Base-by-base conservation (phyloP, 2,329 filamentous ascomycete species). In the Sarocladiaceae sp. region DNA sequence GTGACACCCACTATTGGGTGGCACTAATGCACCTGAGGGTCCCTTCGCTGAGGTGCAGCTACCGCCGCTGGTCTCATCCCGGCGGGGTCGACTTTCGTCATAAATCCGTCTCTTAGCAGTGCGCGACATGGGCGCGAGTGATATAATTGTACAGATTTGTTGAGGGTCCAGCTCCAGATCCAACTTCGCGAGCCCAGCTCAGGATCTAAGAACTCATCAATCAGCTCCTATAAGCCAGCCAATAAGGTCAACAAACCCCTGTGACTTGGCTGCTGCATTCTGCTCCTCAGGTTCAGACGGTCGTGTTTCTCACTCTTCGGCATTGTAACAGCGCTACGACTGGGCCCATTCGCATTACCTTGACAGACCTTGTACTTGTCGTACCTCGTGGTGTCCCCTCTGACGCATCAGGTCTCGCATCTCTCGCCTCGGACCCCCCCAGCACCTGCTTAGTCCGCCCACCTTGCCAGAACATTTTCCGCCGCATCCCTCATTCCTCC, bases 221-320 rank as follows among this genome's bases (percentile, higher is more conserved):
- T n/a, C n/a, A n/a, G n/a, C n/a, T n/a, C n/a, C n/a, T n/a, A n/a
- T n/a, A n/a, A n/a, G n/a, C n/a, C n/a, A n/a, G n/a, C n/a, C n/a
- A n/a, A n/a, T n/a, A n/a, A n/a, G n/a, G 8, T 23, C 20, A 12
- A 37, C 37, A 29, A 20, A 49, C 49, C 49, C 51, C 31, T 54
- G 56, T 51, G 37, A 51, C 49, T 51, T 51, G 56, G 47, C 49
- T 54, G 28, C 50, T 33, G 50, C 44, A 48, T 31, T 17, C 33
- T n/a, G 4, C 22, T 44, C 15, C 23, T 44, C 40, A 44, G 22
- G 23, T 28, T 48, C 44, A 8, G 28, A 31, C 25, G 13, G 12
- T 3, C 18, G 7, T n/a, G 22, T 28, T 26, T 44, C 44, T 48
- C 44, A 31, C 44, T 48, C 44, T 20, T 44, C 23, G 23, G 22